These are phyloP conservation scores for Microcos paniculata DNA, from an alignment of 345 rosid species.

Conservation along the genomic window DNA sequence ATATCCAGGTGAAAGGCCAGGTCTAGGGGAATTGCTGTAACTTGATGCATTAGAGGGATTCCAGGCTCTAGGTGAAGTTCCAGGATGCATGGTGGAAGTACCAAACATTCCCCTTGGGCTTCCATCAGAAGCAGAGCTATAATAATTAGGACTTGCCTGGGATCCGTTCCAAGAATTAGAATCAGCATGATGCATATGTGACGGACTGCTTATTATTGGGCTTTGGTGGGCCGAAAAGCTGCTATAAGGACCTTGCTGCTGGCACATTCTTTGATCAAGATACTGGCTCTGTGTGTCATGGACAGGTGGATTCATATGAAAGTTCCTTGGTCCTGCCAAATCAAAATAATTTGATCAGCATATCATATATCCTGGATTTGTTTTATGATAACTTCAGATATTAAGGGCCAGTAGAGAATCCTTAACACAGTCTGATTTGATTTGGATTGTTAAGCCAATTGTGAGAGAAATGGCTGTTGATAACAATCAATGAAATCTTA, in stretches of 20 bases:
- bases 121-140: constrained; percentile 28
- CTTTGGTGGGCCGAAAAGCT: constrained; percentile 23
- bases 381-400: no score
- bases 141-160: constrained; percentile 27
- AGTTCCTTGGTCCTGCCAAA: constrained; percentile 44
- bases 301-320: constrained; percentile 29
- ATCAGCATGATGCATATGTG: constrained; percentile 46
- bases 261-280: constrained; percentile 39
- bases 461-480: no score
- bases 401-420: no score
- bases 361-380: no score
- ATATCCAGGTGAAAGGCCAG: no score
- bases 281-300: constrained; percentile 41
- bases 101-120: constrained; percentile 32
- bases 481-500: no score
- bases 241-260: constrained; percentile 35
- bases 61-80: constrained; percentile 35
- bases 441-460: no score
- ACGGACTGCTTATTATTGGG: constrained; percentile 40
- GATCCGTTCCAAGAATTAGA: constrained; percentile 40
- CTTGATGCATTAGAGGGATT: constrained; percentile 31
- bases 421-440: no score
- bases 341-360: constrained; percentile 9
- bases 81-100: constrained; percentile 49
- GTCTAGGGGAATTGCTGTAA: constrained; percentile 18